Evolutionary conservation across 2,329 filamentous ascomycete genomes (phyloP), one percentile per base, ranked within the genome.

Genomic region (Pyrenochaeta sp.): DNA sequence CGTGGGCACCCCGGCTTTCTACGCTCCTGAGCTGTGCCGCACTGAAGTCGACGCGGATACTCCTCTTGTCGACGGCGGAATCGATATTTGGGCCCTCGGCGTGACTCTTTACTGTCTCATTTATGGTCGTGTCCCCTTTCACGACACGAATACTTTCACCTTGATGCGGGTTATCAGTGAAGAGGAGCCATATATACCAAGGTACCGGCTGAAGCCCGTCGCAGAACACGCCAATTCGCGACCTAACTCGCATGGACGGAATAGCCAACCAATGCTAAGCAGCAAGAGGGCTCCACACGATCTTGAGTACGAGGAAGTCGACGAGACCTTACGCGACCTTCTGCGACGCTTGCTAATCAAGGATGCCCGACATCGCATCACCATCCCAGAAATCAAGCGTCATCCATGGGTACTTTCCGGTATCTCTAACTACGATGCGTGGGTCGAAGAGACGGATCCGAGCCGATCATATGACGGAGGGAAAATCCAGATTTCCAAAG

Each of bases 71-170:
- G 97, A 93, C 4, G 92, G 92, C 68, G 92, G 96, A 69, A 97
- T 99, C 66, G 95, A 99, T 72, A 90, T 99, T 15, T 99, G 95
- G 95, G 97, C 95, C 10, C 83, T 99, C 24, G 95, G 95, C 24
- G 92, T 99, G 22, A 99, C 95, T 0, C 85, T 99, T 2, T 99
- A 97, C 79, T 97, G 94, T 72, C 88, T 99, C 76, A 88, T 99
- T 54, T 99, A 91, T 74, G 95, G 93, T 13, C 91, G 95, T 52
- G 91, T 97, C 40, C 95, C 95, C 0, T 99, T 98, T 73, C 85
- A 96, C 67, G 93, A 93, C 49, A 90, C 95, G 72, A 93, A 96
- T 68, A 92, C 96, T 69, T 97, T 91, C 75, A 91, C 91, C 60
- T 90, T 99, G 81, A 97, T 97, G 81, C 88, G 89, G 64, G 91